Base-by-base conservation (phyloP, 441 rosid genomes). In the Pelargonium citronellum region DNA sequence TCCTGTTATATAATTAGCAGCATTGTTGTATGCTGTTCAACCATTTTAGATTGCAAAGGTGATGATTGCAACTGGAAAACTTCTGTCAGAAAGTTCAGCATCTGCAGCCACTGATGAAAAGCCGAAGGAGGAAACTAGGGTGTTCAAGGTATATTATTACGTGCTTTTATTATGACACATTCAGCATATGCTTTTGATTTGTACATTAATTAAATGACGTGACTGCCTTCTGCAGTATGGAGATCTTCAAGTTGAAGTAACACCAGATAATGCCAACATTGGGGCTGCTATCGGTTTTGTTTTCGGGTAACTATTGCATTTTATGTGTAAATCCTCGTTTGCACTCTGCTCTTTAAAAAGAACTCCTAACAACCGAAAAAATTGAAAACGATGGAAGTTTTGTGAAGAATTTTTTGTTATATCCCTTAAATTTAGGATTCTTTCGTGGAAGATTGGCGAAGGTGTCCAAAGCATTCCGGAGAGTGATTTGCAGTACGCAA, bases 401-500 rank as follows among this genome's bases (percentile, higher is more conserved):
- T 34, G 39, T 34, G 39, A 34, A 34, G 39, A 34, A 34, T 34
- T 5, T 4, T 34, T 34, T 0, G 5, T 5, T 34, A 0, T 34
- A 4, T 5, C 39, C 39, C 39, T 34, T 34, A 69, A 73, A 72
- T 74, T 74, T 76, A 94, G 97, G 79, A 79, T 86, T 69, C 87
- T 94, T 77, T 89, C 96, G 39, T 94, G 95, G 98, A 78, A 84
- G 79, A 77, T 91, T 55, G 86, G 79, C 77, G 92, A 86, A 74
- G 96, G 98, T 61, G 65, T 94, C 60, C 96, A 85, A 79, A 85
- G 69, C 81, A 79, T 71, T 78, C 96, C 96, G 8, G 96, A 91
- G 79, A 85, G 85, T 80, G 91, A 97, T 70, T 68, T 93, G 77
- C 85, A 91, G 79, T 91, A 89, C 78, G 91, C 97, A 70, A 93